Evolutionary conservation across 108 stramenopile species (phyloP), one percentile per base, ranked within the genome.

Genomic region (Seminavis robusta): DNA sequence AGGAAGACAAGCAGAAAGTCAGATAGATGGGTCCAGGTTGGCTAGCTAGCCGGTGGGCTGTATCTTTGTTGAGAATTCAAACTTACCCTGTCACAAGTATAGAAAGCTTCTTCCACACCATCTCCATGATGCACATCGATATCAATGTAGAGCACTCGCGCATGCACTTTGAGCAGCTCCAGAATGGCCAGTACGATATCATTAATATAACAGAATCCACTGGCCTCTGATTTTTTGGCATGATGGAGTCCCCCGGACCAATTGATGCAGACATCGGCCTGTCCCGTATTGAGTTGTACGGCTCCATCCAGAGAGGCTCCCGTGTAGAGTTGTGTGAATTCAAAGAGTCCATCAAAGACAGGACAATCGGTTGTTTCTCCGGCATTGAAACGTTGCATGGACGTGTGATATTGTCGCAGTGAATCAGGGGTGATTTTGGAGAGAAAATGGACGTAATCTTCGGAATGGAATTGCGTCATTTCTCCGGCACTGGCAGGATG

Each of bases 71-170:
- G n/a, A n/a, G n/a, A n/a, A n/a, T n/a, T n/a, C n/a, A n/a, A n/a
- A n/a, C n/a, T n/a, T n/a, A n/a, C n/a, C n/a, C 98, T 89, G 57
- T 99, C 95, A 7, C 98, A 98, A 28, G 92, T 94, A 81, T 99
- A 99, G 69, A 99, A 99, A 21, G 99, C 99, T 76, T 99, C 99
- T 80, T 99, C 96, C 23, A 98, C 98, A 4, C 98, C 98, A 76
- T 98, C 98, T 17, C 98, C 98, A 60, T 98, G 98, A 66, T 99
- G 99, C 9, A 99, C 95, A 77, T 99, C 99, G 63, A 99, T 99
- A 65, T 99, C 99, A 47, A 99, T 90, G 74, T 99, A 99, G 13
- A 99, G 84, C 16, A 99, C 99, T 9, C 99, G 76, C 0, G 96
- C 92, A 75, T 99, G 97, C 21, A 95, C 79, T 77, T 99, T 99